Evolutionary conservation across 352 stramenopile genomes (phyloP).

Genomic region (Pythium plurisporium): DNA sequence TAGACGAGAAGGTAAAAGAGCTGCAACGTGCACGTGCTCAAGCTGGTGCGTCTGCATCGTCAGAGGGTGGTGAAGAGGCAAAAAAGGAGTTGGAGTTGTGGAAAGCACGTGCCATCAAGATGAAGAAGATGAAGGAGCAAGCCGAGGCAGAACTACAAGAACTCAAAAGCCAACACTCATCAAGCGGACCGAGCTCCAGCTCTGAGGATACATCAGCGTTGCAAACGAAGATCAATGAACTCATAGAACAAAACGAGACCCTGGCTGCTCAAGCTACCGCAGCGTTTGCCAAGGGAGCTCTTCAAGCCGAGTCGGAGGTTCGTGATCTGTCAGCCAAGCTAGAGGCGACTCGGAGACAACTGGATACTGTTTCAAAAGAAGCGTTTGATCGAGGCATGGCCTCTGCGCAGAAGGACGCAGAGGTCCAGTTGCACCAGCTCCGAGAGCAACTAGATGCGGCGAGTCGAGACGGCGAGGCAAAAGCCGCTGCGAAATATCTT

Average conservation of each 20-base stretch:
- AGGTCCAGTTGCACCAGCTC: constrained; percentile 31
- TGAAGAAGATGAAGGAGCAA: constrained; percentile 82
- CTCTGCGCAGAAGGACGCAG: constrained; percentile 30
- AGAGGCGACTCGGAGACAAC: neutral
- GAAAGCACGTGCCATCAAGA: constrained; percentile 74
- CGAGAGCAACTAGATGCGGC: constrained; percentile 24
- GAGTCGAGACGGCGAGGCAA: constrained; percentile 36
- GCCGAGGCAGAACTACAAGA: constrained; percentile 50
- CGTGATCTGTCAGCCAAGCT: neutral
- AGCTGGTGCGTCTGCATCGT: neutral
- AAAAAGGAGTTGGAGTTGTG: constrained; percentile 69
- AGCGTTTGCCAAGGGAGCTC: constrained; percentile 2
- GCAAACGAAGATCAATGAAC: constrained; percentile 4
- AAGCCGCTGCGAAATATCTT: constrained; percentile 27
- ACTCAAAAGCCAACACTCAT: constrained; percentile 21
- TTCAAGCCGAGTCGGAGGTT: neutral
- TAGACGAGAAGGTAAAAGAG: constrained; percentile 10
- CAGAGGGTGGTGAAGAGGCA: constrained; percentile 23
- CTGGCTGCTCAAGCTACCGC: constrained; percentile 9
- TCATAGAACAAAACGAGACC: constrained; percentile 9
- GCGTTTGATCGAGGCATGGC: constrained; percentile 42
- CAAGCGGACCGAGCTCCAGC: neutral
- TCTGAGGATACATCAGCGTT: constrained; percentile 6
- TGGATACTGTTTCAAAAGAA: constrained; percentile 21
- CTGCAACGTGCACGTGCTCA: constrained; percentile 3